Conservation (phyloP, 1,139 yeast genomes). For the Nakaseomyces kungkrabaensis region DNA sequence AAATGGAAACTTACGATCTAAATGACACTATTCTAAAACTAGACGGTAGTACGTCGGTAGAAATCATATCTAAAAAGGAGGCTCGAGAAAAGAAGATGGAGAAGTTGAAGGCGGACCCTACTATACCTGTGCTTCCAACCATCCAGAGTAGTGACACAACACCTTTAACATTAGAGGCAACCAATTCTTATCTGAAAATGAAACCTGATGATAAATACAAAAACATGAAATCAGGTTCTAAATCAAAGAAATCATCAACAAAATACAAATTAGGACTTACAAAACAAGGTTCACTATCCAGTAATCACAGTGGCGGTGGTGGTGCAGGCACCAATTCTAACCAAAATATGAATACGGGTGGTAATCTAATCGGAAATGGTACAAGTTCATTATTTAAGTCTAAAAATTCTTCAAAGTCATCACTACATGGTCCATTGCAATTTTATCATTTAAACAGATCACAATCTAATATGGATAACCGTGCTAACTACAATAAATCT, state of each 20-base stretch:
- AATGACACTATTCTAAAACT: conserved; percentile 31
- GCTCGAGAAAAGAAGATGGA: conserved; percentile 23
- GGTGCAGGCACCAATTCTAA: conserved; percentile 2
- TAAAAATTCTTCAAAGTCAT: conserved; percentile 25
- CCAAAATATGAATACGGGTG: not conserved
- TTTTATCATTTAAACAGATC: conserved; percentile 16
- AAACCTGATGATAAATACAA: conserved; percentile 6
- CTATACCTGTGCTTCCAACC: conserved; percentile 25
- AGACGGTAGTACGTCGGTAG: conserved; percentile 29
- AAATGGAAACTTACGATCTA: conserved; percentile 25
- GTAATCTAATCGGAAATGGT: not conserved
- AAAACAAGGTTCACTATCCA: conserved; percentile 14
- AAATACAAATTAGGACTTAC: conserved; percentile 18
- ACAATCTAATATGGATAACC: conserved; percentile 9
- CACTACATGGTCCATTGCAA: conserved; percentile 20
- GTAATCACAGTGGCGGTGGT: conserved; percentile 10
- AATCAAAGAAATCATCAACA: conserved; percentile 14
- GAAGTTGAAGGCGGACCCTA: conserved; percentile 20
- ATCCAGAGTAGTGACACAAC: conserved; percentile 29
- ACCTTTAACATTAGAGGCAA: conserved; percentile 25
- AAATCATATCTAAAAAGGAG: conserved; percentile 26
- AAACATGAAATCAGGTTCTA: conserved; percentile 8
- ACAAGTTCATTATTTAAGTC: conserved; percentile 22
- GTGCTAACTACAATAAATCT: not conserved
- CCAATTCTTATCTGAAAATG: conserved; percentile 14